Conservation (phyloP, 1,139 yeast genomes). For the Yamadazyma dushanensis region DNA sequence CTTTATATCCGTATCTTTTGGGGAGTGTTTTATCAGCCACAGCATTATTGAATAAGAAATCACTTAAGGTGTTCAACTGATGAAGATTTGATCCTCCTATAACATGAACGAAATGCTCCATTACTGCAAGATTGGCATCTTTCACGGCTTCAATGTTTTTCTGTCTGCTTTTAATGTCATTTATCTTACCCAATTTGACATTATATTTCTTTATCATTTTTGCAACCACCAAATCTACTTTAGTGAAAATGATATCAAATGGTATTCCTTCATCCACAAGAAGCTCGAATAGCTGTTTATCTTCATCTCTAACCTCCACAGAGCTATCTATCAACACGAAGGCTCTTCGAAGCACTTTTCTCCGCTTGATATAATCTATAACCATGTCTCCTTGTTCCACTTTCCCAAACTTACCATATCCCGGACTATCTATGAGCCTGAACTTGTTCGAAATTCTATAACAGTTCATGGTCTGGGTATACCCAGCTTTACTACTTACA, state of each 20-base stretch:
- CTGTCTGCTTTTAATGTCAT: slow-evolving; percentile 5
- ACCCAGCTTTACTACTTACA: slow-evolving; percentile 67
- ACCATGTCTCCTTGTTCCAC: slow-evolving; percentile 69
- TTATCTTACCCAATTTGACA: slow-evolving; percentile 5
- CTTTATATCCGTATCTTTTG: slow-evolving; percentile 34
- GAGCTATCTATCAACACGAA: slow-evolving; percentile 61
- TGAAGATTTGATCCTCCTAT: slow-evolving; percentile 24
- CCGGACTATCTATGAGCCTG: slow-evolving; percentile 79
- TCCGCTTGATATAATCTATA: slow-evolving; percentile 54
- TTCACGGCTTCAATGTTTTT: slow-evolving; percentile 15
- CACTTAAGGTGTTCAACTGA: slow-evolving; percentile 28
- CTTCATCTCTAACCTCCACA: slow-evolving; percentile 59
- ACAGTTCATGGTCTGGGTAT: slow-evolving; percentile 74
- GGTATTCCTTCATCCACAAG: slow-evolving; percentile 58
- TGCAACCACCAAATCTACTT: slow-evolving; percentile 56
- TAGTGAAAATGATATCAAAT: slow-evolving; percentile 75
- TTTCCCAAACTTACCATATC: slow-evolving; percentile 71
- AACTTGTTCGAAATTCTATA: slow-evolving; percentile 65
- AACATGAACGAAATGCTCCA: slow-evolving; percentile 23
- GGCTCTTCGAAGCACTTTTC: slow-evolving; percentile 56
- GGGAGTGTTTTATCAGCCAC: slow-evolving; percentile 21
- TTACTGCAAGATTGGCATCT: slow-evolving; percentile 24
- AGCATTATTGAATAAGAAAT: slow-evolving; percentile 37
- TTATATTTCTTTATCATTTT: slow-evolving; percentile 18
- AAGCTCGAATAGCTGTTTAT: slow-evolving; percentile 50